These are phyloP conservation scores for Stephania yunnanensis DNA, from an alignment of 164 flowering plant species.

Conservation along the genomic window DNA sequence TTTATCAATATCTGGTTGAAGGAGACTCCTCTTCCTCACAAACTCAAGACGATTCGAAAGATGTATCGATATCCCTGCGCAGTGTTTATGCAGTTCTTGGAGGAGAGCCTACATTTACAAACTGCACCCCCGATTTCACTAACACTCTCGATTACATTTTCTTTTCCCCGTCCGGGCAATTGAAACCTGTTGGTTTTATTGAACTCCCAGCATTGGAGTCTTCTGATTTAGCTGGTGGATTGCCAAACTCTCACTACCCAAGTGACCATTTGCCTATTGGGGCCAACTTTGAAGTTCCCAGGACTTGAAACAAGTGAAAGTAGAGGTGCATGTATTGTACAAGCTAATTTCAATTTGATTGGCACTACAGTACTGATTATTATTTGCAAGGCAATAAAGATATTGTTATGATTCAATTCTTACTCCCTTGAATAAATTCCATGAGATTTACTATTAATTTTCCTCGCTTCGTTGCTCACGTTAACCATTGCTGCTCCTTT, in stretches of 20 bases:
- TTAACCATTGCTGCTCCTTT: too few species aligned
- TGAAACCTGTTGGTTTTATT: conserved; percentile 64
- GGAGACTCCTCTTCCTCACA: conserved; percentile 31
- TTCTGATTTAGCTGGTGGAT: conserved; percentile 63
- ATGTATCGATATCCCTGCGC: conserved; percentile 47
- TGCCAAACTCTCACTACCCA: conserved; percentile 83
- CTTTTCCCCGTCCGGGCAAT: conserved; percentile 50
- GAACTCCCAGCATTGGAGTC: conserved; percentile 69
- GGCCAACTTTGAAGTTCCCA: conserved; percentile 61
- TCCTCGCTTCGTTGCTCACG: too few species aligned
- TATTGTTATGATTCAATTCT: too few species aligned
- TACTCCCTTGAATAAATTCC: not conserved
- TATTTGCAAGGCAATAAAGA: not conserved
- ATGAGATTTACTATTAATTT: not conserved
- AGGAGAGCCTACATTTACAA: conserved; percentile 88
- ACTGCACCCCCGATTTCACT: conserved; percentile 92
- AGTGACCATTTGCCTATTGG: conserved; percentile 97
- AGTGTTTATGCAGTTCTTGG: conserved; percentile 61
- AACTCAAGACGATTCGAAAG: conserved; percentile 28
- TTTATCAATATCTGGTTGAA: conserved; percentile 64
- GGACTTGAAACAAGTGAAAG: not conserved
- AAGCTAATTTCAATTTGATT: not conserved
- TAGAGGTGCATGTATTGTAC: not conserved
- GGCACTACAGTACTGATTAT: too few species aligned
- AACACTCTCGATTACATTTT: conserved; percentile 82